Evolutionary conservation across 2,329 filamentous ascomycete genomes (phyloP).

Genomic region (Paecilomyces sp.): DNA sequence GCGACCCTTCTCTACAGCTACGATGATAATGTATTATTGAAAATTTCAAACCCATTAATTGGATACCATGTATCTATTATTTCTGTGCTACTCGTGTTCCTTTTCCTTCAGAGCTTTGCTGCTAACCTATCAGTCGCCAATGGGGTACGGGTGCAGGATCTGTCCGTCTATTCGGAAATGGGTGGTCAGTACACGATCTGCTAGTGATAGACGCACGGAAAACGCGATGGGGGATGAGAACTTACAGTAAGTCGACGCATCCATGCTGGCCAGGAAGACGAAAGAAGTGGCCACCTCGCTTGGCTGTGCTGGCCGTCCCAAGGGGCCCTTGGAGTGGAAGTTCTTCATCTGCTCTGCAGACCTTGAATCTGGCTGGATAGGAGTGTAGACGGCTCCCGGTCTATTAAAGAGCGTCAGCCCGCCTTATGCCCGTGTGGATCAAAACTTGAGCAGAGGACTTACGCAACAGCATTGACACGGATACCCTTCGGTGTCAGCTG

Average conservation of each 20-base stretch:
- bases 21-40: background rate
- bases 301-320: conserved; percentile 30
- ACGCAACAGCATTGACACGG: conserved; percentile 44
- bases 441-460: conserved; percentile 9
- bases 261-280: conserved; percentile 30
- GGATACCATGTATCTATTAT: background rate
- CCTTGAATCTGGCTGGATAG: conserved; percentile 29
- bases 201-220: background rate
- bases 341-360: conserved; percentile 26
- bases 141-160: conserved; percentile 25
- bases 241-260: conserved; percentile 29
- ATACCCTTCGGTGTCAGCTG: conserved; percentile 52
- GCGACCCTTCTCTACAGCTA: background rate
- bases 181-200: background rate
- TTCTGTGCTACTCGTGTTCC: background rate
- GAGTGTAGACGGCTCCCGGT: conserved; percentile 26
- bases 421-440: background rate
- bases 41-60: background rate
- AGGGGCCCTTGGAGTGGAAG: conserved; percentile 18
- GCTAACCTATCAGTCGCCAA: conserved; percentile 21
- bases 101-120: background rate
- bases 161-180: conserved; percentile 21
- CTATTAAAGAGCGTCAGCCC: conserved; percentile 8
- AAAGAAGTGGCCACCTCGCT: conserved; percentile 34
- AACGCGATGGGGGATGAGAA: conserved; percentile 1